Conservation (phyloP, 1,284 basidiomycete genomes). For the Porogramme epimiltina region DNA sequence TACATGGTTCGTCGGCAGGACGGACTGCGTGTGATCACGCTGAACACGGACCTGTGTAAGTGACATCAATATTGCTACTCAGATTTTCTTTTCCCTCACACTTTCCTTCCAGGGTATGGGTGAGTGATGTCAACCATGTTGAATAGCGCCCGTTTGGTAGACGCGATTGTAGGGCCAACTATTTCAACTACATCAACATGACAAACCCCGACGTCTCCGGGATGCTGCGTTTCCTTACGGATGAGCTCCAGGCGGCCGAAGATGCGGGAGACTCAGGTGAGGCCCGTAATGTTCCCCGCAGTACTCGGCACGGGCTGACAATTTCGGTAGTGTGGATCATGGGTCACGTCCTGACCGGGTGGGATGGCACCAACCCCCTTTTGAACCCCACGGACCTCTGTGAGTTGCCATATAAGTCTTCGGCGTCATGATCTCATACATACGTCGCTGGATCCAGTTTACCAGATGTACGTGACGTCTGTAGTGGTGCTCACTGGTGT, state of each 20-base stretch:
- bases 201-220: conserved; percentile 71
- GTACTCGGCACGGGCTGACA: neutral
- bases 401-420: conserved; percentile 37
- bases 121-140: conserved; percentile 30
- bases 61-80: conserved; percentile 7
- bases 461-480: conserved; percentile 61
- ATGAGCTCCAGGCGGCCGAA: conserved; percentile 79
- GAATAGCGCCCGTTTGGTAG: neutral
- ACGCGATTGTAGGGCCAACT: conserved; percentile 52
- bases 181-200: conserved; percentile 79
- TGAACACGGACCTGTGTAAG: conserved; percentile 79
- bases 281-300: neutral
- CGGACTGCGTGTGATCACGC: conserved; percentile 72
- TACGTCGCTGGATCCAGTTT: conserved; percentile 44
- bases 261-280: conserved; percentile 69
- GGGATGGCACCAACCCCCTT: conserved; percentile 71
- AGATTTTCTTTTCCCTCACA: neutral
- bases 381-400: conserved; percentile 66
- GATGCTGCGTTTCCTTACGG: conserved; percentile 78
- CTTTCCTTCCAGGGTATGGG: conserved; percentile 44
- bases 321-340: conserved; percentile 70
- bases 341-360: conserved; percentile 77
- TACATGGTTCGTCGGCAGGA: conserved; percentile 72
- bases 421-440: neutral
- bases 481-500: conserved; percentile 1